Conservation (phyloP, 805 yeast genomes). For the Saccharomycopsis schoenii region DNA sequence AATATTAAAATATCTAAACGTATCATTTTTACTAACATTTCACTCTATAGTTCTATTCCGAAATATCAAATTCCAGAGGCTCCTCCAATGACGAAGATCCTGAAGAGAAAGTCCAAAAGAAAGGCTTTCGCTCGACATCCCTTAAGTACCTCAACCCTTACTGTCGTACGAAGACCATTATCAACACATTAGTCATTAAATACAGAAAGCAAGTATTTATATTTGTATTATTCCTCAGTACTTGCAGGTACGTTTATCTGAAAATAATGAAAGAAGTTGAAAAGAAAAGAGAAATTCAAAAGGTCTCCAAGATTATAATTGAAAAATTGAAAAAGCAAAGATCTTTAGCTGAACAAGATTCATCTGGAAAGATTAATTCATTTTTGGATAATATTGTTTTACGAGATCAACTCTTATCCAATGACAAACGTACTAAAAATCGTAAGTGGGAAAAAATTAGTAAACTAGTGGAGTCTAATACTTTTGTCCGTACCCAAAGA, state of each 20-base stretch:
- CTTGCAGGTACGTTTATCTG: slow-evolving; percentile 25
- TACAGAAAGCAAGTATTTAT: slow-evolving; percentile 21
- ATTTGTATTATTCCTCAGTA: slow-evolving; percentile 10
- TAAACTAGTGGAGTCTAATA: slow-evolving; percentile 48
- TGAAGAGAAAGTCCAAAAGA: slow-evolving; percentile 24
- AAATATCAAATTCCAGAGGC: slow-evolving; percentile 10
- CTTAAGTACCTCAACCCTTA: slow-evolving; percentile 47
- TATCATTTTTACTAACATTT: slow-evolving; percentile 4
- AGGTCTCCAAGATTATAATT: slow-evolving; percentile 39
- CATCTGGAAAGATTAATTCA: slow-evolving; percentile 29
- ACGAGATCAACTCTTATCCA: slow-evolving; percentile 49
- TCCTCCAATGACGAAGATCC: slow-evolving; percentile 8
- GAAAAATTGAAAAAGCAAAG: slow-evolving; percentile 41
- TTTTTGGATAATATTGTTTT: slow-evolving; percentile 64
- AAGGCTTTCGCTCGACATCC: slow-evolving; percentile 66
- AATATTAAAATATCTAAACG: neutral
- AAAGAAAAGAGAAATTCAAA: slow-evolving; percentile 34
- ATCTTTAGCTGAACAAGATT: slow-evolving; percentile 25
- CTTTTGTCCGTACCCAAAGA: slow-evolving; percentile 52
- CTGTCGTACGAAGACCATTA: slow-evolving; percentile 46
- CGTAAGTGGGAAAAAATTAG: slow-evolving; percentile 52
- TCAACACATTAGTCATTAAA: slow-evolving; percentile 30
- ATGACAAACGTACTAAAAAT: slow-evolving; percentile 33
- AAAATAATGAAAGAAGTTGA: slow-evolving; percentile 30
- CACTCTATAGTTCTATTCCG: slow-evolving; percentile 7